These are phyloP conservation scores for Penicillium waksmanii DNA, from an alignment of 495 filamentous ascomycete genomes.

Conservation along the genomic window DNA sequence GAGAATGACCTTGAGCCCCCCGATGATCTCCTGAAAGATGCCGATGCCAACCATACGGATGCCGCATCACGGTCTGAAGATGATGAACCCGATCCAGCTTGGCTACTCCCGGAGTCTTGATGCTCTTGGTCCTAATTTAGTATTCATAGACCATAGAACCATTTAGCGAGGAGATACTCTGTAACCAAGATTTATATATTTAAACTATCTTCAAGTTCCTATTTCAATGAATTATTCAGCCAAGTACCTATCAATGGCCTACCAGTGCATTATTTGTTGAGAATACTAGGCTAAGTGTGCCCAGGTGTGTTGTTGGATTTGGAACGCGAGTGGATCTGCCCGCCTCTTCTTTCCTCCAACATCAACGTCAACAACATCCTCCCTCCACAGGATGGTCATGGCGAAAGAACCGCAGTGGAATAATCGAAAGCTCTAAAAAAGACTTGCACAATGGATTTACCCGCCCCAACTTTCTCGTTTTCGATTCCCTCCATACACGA, in stretches of 20 bases:
- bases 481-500: constrained; percentile 86
- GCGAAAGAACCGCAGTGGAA: not conserved
- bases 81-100: constrained; percentile 54
- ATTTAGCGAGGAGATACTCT: not conserved
- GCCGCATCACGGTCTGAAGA: constrained; percentile 41
- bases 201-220: too few species aligned
- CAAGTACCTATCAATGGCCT: too few species aligned
- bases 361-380: not conserved
- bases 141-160: not conserved
- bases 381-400: not conserved
- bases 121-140: not conserved
- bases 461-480: constrained; percentile 68
- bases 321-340: constrained; percentile 2
- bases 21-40: constrained; percentile 43
- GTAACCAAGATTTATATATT: not conserved
- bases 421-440: not conserved
- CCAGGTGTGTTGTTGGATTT: not conserved
- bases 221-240: too few species aligned
- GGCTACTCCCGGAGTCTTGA: constrained; percentile 44
- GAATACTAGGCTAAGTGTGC: too few species aligned
- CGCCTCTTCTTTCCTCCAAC: not conserved
- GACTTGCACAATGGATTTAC: constrained; percentile 34
- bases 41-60: constrained; percentile 28
- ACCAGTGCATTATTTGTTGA: too few species aligned
- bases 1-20: constrained; percentile 44